Evolutionary conservation across 2,329 filamentous ascomycete species (phyloP), one percentile per base, ranked within the genome.

Genomic region (Torrubiella hemipterigena): DNA sequence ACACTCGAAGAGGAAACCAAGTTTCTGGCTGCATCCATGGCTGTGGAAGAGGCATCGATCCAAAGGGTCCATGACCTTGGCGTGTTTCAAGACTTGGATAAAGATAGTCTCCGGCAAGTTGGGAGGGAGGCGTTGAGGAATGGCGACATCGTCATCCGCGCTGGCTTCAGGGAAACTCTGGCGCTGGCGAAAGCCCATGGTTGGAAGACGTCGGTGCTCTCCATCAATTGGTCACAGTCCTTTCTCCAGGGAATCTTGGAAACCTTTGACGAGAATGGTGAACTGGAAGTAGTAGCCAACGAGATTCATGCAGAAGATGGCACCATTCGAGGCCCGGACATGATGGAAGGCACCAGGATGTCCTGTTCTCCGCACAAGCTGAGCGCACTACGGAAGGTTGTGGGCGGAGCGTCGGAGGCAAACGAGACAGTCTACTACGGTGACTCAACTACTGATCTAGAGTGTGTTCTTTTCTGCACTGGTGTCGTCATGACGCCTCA

Each of bases 401-500:
- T 37, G 27, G 19, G 33, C 33, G 6, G 43, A 43, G n/a, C 28
- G 29, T 7, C 10, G 5, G 39, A 34, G 2, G n/a, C n/a, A n/a
- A n/a, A n/a, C n/a, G 33, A 40, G 33, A 43, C 55, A n/a, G 45
- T 69, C n/a, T 75, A 74, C 49, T 62, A 73, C 45, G 70, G 70
- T 7, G 70, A 75, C 45, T 72, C 69, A 17, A 58, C 59, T 3
- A 73, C 69, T 2, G 70, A 75, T 44, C 47, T 74, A 34, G 61
- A 65, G 43, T 74, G 69, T 36, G 47, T 75, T 22, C 40, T 70
- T 4, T 44, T 48, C 15, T 49, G 46, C 3, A 49, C 52, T 6
- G 70, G 68, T 4, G 49, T 73, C 15, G 59, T 67, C 25, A 55
- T 75, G 23, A 55, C 61, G 2, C 44, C 59, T 22, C 42, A 50